Evolutionary conservation across 2,329 filamentous ascomycete genomes (phyloP).

Genomic region (Fusarium tupiense): DNA sequence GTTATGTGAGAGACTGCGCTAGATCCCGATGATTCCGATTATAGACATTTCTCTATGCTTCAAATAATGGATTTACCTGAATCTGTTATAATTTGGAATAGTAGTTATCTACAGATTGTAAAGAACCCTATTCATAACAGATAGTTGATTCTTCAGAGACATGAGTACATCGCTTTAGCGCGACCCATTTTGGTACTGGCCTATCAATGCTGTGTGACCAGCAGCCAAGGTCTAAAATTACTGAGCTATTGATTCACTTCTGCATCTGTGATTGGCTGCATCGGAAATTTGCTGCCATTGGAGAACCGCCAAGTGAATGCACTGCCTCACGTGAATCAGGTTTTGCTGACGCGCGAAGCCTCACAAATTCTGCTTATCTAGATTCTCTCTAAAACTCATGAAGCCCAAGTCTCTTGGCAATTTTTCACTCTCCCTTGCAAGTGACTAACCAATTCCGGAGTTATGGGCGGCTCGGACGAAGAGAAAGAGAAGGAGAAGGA

Average conservation of each 20-base stretch:
- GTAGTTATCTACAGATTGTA: fast-evolving
- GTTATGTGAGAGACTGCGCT: not conserved
- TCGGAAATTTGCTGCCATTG: slow-evolving; percentile 6
- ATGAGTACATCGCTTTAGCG: not conserved
- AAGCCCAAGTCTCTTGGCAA: too few relatives aligned
- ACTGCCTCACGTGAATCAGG: slow-evolving; percentile 25
- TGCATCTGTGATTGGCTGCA: not conserved
- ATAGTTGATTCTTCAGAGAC: fast-evolving
- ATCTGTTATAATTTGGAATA: fast-evolving
- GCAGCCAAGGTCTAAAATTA: not conserved
- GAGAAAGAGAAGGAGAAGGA: slow-evolving; percentile 30
- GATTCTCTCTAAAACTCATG: not conserved
- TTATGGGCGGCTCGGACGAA: slow-evolving; percentile 20
- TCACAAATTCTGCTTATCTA: not conserved
- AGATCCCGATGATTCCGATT: too few relatives aligned
- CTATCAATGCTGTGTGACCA: not conserved
- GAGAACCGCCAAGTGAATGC: not conserved
- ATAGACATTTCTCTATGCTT: fast-evolving
- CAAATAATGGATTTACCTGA: fast-evolving
- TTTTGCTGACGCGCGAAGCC: slow-evolving; percentile 18
- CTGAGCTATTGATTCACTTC: not conserved
- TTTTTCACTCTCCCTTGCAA: not conserved
- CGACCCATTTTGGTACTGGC: not conserved
- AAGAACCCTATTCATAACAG: not conserved
- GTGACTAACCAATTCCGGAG: not conserved